Base-by-base conservation (phyloP, 2,329 filamentous ascomycete genomes). In the Pezicula neosporulosa region DNA sequence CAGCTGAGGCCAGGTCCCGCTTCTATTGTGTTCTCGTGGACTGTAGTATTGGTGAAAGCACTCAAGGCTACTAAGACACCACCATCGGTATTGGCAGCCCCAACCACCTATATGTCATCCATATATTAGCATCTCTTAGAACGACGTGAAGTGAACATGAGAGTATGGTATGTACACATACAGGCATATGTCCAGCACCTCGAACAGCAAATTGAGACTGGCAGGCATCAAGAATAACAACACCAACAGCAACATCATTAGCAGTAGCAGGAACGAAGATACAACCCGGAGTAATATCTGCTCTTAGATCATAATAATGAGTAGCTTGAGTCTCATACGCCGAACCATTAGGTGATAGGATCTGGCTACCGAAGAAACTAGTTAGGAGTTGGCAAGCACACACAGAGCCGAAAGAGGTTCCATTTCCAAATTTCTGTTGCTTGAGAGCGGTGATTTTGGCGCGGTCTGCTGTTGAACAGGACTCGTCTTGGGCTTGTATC, bases 131-230 rank as follows among this genome's bases (percentile, higher is more conserved):
- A 33, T 16, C 38, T 37, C 21, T 21, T 37, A 15, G 7, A 37
- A 41, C 48, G 21, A 44, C 16, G 36, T 19, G 21, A 44, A 28
- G 36, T 19, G 13, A 3, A 30, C 10, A 7, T 30, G 28, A 30
- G 28, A 30, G 27, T 16, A 30, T n/a, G n/a, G n/a, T n/a, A n/a
- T 16, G 24, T 33, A 16, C 28, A 44, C 50, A 13, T 38, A 52
- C 50, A 5, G 27, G 18, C 50, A 52, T 52, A 33, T 52, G 50
- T 12, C 50, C 50, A 44, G 36, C 50, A 24, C 45, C 37, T 18
- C 50, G 45, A 45, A 52, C 27, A 16, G 50, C 50, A 33, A 52
- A 52, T 30, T 52, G 44, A 18, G 50, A 48, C 18, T 45, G 12
- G 38, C 50, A 52, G 13, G 21, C 18, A 13, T 43, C 24, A 4